phyloP scores from a whole-genome alignment of 305 asterid species.

The Plantago lanceolata region DNA sequence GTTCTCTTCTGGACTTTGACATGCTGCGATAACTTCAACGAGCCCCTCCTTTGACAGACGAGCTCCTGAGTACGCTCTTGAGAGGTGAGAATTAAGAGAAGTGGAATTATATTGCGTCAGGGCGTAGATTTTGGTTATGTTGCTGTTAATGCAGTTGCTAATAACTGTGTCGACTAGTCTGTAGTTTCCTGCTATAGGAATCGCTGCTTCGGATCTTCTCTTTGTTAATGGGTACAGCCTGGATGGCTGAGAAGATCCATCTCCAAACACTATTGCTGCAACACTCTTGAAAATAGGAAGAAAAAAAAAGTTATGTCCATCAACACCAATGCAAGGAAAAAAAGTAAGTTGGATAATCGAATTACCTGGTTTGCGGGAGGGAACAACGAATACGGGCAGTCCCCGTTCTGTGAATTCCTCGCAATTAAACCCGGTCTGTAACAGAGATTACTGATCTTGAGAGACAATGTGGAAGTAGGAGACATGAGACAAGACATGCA shows the following conservation, averaged over 20 bases:
- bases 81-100: slow-evolving; percentile 77
- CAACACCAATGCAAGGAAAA: not conserved
- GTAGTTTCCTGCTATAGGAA: slow-evolving; percentile 80
- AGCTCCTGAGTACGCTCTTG: slow-evolving; percentile 64
- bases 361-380: slow-evolving; percentile 65
- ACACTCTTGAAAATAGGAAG: slow-evolving; percentile 73
- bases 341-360: not conserved
- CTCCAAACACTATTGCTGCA: slow-evolving; percentile 89
- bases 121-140: slow-evolving; percentile 65
- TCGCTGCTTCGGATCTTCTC: slow-evolving; percentile 72
- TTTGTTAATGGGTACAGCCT: slow-evolving; percentile 73
- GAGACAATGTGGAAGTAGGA: slow-evolving; percentile 35
- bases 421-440: slow-evolving; percentile 25
- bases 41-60: slow-evolving; percentile 56
- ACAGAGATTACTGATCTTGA: slow-evolving; percentile 22
- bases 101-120: slow-evolving; percentile 82
- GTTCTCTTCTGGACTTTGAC: slow-evolving; percentile 71
- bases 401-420: slow-evolving; percentile 34
- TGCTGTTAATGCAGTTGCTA: slow-evolving; percentile 87
- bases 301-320: not conserved
- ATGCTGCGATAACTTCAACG: slow-evolving; percentile 83
- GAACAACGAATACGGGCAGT: slow-evolving; percentile 30
- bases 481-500: slow-evolving; percentile 43
- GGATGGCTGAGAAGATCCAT: slow-evolving; percentile 52
- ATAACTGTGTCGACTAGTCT: slow-evolving; percentile 71